Evolutionary conservation across 257 asterid genomes (phyloP).

Genomic region (Orobanche coerulescens): DNA sequence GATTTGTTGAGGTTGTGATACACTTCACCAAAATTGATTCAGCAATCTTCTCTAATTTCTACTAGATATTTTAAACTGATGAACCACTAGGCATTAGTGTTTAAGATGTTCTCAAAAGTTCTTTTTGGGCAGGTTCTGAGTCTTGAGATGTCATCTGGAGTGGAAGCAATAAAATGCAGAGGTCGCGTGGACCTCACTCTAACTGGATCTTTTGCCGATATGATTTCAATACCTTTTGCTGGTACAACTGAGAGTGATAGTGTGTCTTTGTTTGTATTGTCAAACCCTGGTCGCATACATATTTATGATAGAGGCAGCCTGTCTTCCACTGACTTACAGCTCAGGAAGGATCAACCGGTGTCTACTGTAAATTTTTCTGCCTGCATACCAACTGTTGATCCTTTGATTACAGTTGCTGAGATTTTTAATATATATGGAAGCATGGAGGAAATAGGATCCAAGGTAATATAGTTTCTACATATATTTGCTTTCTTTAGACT

Average conservation of each 20-base stretch:
- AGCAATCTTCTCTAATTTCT: conserved; percentile 12
- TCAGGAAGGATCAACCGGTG: conserved; percentile 31
- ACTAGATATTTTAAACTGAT: conserved; percentile 12
- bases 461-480: conserved; percentile 37
- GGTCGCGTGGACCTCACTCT: conserved; percentile 68
- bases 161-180: conserved; percentile 57
- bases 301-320: conserved; percentile 41
- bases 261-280: conserved; percentile 53
- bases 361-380: conserved; percentile 51
- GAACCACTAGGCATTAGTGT: neutral
- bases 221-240: conserved; percentile 50
- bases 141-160: conserved; percentile 77
- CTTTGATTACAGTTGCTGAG: conserved; percentile 59
- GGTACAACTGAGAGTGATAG: conserved; percentile 38
- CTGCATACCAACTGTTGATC: conserved; percentile 58
- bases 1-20: neutral
- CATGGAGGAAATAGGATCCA: conserved; percentile 30
- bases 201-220: conserved; percentile 76
- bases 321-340: conserved; percentile 36
- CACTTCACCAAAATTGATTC: conserved; percentile 6
- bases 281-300: conserved; percentile 65
- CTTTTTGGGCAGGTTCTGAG: conserved; percentile 52
- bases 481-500: conserved; percentile 11
- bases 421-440: conserved; percentile 41
- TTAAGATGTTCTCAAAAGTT: conserved; percentile 17